Base-by-base conservation (phyloP, 148 eudicot species). In the Chenopodium formosanum region DNA sequence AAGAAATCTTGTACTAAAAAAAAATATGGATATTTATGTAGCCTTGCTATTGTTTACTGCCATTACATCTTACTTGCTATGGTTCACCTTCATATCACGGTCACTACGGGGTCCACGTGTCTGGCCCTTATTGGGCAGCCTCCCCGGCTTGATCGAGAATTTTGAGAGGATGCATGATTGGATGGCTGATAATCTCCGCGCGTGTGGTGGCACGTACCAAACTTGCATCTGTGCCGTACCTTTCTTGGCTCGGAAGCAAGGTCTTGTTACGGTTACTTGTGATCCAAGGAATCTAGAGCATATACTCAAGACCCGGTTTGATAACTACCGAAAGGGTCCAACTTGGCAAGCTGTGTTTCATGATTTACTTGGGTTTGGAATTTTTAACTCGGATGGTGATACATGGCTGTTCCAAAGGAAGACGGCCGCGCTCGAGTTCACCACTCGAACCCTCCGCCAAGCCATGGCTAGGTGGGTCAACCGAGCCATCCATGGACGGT, bases 291-390 rank as follows among this genome's bases (percentile, higher is more conserved):
- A 94, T 76, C 74, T 94, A 40, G 98, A 94, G 90, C 98, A 94
- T 75, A 94, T 94, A 56, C 83, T 94, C 69, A 94, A 93, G 81
- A 86, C 91, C 75, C 90, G 97, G 83, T 94, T 94, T 83, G 94
- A 93, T 22, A 94, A 94, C 66, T 94, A 94, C 81, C 98, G 97
- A 0, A 94, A 94, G 70, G 98, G 98, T 52, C 98, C 98, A 17
- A 92, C 97, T 7, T 94, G 98, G 98, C 97, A 94, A 70, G 94
- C 95, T 34, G 98, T 94, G 31, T 94, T 94, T 76, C 98, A 94
- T 70, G 98, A 94, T 65, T 79, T 94, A 3, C 90, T 94, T 6
- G 98, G 98, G 53, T 82, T 86, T 32, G 98, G 98, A 64, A 94
- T 94, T 58, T 94, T 94, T 81, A 94, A 94, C 67, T 93, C 98